Evolutionary conservation across 441 rosid genomes (phyloP).

Genomic region (Bocquillonia castaneifolia): DNA sequence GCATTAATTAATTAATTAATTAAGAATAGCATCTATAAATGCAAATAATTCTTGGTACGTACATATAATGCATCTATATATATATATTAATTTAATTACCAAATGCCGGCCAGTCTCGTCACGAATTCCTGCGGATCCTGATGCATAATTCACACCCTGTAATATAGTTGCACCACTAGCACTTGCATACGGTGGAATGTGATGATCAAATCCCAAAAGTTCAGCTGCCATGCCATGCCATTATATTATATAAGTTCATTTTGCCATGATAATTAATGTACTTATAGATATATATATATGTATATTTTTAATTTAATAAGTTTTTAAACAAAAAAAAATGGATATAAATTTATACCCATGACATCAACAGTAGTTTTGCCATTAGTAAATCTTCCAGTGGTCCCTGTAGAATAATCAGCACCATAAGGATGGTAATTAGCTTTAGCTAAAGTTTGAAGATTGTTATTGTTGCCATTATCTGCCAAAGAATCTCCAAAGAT

Average conservation of each 20-base stretch:
- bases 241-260: too few species aligned
- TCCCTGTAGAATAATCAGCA: constrained; percentile 18
- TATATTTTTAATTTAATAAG: background rate
- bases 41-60: too few species aligned
- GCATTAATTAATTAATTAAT: too few species aligned
- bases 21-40: too few species aligned
- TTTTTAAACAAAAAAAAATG: background rate
- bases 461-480: constrained; percentile 28
- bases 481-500: constrained; percentile 27
- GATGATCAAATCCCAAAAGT: constrained; percentile 42
- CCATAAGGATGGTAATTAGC: constrained; percentile 27
- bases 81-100: constrained; percentile 22
- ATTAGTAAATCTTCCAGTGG: constrained; percentile 27
- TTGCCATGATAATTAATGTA: too few species aligned
- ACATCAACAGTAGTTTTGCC: constrained; percentile 6
- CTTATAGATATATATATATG: too few species aligned
- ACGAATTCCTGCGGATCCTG: constrained; percentile 61
- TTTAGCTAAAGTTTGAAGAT: constrained; percentile 7
- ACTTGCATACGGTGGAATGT: constrained; percentile 40
- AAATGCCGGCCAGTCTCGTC: constrained; percentile 43
- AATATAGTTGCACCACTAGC: constrained; percentile 31
- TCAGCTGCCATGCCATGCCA: constrained; percentile 32
- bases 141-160: constrained; percentile 64
- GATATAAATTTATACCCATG: background rate
- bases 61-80: background rate